A percentile compares a stretch with the other conserved stretches of the same genome.
Conservation (phyloP, 257 asterid genomes). For the Solanum arcanum region DNA sequence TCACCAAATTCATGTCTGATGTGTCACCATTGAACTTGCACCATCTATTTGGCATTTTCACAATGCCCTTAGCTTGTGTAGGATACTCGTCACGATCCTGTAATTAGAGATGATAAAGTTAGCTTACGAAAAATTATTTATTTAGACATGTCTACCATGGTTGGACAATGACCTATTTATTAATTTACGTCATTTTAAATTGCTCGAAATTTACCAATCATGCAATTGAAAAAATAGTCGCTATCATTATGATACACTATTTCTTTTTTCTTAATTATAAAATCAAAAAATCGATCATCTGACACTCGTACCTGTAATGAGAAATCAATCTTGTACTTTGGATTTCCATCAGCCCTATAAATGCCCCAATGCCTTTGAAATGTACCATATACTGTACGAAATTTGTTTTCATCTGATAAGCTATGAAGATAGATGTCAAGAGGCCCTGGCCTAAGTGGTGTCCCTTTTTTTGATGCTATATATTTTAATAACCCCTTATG, state of each 20-base stretch:
- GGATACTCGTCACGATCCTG: slow-evolving; percentile 23
- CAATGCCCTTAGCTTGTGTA: slow-evolving; percentile 19
- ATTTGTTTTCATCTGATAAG: slow-evolving; percentile 29
- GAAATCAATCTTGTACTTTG: slow-evolving; percentile 43
- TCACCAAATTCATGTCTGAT: background rate
- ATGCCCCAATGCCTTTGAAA: slow-evolving; percentile 54
- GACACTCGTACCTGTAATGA: background rate
- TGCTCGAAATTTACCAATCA: no score
- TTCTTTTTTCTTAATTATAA: background rate
- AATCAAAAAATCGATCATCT: background rate
- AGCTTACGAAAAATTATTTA: background rate
- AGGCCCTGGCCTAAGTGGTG: slow-evolving; percentile 26
- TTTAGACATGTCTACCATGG: background rate
- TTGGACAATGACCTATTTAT: background rate
- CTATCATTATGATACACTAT: background rate
- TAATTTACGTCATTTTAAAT: background rate
- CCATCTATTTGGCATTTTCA: slow-evolving; percentile 24
- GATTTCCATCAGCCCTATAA: slow-evolving; percentile 31
- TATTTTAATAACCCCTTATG: slow-evolving; percentile 16
- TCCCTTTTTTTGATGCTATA: slow-evolving; percentile 23
- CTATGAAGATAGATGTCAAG: slow-evolving; percentile 25
- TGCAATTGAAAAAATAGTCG: background rate
- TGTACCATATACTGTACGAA: background rate
- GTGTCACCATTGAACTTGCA: slow-evolving; percentile 5
- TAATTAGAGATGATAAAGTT: slow-evolving; percentile 1